Conservation (phyloP, 2,329 filamentous ascomycete species). For the Aspergillus latus region DNA sequence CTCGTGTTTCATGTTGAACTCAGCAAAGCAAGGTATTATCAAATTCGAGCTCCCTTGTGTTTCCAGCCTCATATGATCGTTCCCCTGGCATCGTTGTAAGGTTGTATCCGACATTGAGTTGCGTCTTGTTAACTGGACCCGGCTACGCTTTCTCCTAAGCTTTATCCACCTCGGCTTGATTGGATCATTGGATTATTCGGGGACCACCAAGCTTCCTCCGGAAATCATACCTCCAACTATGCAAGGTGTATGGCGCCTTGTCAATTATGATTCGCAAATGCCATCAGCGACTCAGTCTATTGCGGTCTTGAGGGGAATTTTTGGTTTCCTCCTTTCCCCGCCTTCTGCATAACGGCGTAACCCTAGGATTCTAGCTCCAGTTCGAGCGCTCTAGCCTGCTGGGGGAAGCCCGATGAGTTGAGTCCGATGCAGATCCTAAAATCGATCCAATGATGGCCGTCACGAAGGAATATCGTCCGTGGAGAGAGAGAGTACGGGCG, state of each 20-base stretch:
- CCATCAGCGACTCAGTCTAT: not conserved
- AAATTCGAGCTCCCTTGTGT: not conserved
- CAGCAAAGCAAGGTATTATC: not conserved
- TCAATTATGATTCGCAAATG: not conserved
- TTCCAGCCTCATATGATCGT: not conserved
- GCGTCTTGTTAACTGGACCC: too few relatives aligned
- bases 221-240: not conserved
- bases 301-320: not conserved
- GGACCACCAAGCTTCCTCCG: conserved; percentile 1
- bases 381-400: not conserved
- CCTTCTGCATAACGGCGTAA: conserved; percentile 11
- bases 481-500: conserved; percentile 1
- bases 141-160: conserved; percentile 3
- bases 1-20: not conserved
- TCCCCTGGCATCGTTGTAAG: not conserved
- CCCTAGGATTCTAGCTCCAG: not conserved
- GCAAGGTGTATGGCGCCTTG: not conserved
- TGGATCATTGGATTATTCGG: not conserved
- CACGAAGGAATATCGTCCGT: conserved; percentile 16
- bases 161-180: conserved; percentile 1
- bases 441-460: conserved; percentile 12
- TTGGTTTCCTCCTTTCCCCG: conserved; percentile 1
- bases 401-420: conserved; percentile 3
- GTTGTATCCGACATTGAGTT: too few relatives aligned
- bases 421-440: conserved; percentile 22